Base-by-base conservation (phyloP, 768 basidiomycete genomes). In the Pulveroboletus ravenelii region DNA sequence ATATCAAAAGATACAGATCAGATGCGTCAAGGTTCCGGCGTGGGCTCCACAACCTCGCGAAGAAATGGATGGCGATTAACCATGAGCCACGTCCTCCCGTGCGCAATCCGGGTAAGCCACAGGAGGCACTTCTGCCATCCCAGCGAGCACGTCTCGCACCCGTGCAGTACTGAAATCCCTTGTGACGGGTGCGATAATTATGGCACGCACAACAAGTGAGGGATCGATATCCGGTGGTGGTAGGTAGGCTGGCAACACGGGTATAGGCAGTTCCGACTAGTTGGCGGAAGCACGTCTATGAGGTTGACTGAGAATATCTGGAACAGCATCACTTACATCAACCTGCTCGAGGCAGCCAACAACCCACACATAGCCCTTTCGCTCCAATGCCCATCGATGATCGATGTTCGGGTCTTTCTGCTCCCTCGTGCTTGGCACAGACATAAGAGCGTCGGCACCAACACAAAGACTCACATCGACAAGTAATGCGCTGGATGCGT, bases 381-480 rank as follows among this genome's bases (percentile, higher is more conserved):
- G 72, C 56, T 87, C 81, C 37, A 72, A 67, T 23, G 76, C 70
- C 85, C 85, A 87, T 30, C 57, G 60, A 38, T 46, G 54, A 13
- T 58, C 36, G 12, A 62, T 41, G 12, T 46, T 48, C 0, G 31
- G 46, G 12, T 54, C 53, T 41, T 44, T 67, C 10, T 39, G 36
- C 34, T 32, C 47, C 20, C 27, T 49, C 23, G 41, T 45, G 39
- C 42, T 54, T 10, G 44, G 17, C 45, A 13, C 48, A n/a, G 58
- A 57, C 47, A 61, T 46, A 7, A 65, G 15, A 6, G 20, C 52
- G 9, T 60, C 52, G 1, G 65, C 56, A 58, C 75, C 73, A 34
- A 85, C 52, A 50, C 79, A 80, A 12, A 82, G 70, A 40, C 74
- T 70, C 9, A 74, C 74, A 60, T 87, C 83, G 8, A 86, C 78